Conservation (phyloP, 2,329 filamentous ascomycete genomes). For the Penicillium sp. region DNA sequence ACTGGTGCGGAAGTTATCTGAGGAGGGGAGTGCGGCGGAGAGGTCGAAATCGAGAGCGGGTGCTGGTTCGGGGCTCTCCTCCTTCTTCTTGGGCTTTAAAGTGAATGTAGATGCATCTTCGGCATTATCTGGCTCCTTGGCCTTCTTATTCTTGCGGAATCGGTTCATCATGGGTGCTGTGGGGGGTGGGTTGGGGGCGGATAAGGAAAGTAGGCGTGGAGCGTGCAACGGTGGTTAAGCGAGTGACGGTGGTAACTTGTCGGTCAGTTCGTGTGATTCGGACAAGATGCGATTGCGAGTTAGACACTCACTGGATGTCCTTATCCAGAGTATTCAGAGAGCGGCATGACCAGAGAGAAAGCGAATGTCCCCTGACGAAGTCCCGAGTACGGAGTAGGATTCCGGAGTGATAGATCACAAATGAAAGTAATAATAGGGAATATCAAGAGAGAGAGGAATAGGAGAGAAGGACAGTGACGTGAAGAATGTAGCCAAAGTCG, state of each 20-base stretch:
- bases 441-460: constrained; percentile 4
- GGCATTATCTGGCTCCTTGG: constrained; percentile 25
- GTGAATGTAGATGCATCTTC: constrained; percentile 32
- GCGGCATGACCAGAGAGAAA: constrained; percentile 20
- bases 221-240: neutral
- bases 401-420: constrained; percentile 1
- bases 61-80: constrained; percentile 44
- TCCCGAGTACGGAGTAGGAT: neutral
- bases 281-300: neutral
- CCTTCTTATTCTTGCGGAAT: constrained; percentile 44
- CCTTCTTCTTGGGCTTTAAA: constrained; percentile 51
- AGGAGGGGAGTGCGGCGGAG: constrained; percentile 70
- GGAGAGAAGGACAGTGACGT: no score
- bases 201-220: neutral
- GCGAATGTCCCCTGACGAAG: constrained; percentile 4
- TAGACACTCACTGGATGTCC: constrained; percentile 14
- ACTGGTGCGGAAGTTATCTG: constrained; percentile 92
- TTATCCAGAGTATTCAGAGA: constrained; percentile 20
- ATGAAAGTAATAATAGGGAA: constrained; percentile 12
- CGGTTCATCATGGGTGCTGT: constrained; percentile 38
- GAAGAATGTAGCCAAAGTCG: no score
- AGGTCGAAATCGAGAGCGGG: constrained; percentile 76
- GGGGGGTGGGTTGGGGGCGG: neutral
- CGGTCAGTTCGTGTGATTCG: neutral
- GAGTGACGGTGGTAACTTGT: constrained; percentile 3